phyloP scores from a whole-genome alignment of 2,329 filamentous ascomycete genomes.

The Cercospora zeina region DNA sequence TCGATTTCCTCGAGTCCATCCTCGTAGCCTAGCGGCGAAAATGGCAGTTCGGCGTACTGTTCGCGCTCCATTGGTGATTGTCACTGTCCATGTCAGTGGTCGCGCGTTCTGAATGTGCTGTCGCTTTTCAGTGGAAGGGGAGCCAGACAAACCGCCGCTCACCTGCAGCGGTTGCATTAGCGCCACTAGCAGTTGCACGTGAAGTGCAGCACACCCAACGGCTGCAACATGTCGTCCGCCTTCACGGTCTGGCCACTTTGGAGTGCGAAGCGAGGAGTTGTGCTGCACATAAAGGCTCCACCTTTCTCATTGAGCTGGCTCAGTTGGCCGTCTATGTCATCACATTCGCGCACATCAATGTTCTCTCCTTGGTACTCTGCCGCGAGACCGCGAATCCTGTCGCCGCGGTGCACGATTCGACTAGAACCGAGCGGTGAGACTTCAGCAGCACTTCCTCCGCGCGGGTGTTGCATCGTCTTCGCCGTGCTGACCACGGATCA shows the following conservation, averaged over 20 bases:
- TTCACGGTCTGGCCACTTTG: neutral
- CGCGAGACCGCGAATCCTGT: neutral
- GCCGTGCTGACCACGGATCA: neutral
- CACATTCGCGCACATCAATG: neutral
- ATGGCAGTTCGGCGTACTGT: neutral
- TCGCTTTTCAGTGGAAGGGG: neutral
- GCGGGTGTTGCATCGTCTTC: neutral
- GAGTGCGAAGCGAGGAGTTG: neutral
- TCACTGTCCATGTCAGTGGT: conserved; percentile 1
- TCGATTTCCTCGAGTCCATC: conserved; percentile 26
- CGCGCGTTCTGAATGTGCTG: neutral
- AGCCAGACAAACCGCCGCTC: neutral
- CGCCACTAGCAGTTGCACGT: neutral
- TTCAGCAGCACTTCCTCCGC: neutral
- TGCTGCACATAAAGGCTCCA: neutral
- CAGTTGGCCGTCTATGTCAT: neutral
- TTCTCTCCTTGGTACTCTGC: neutral
- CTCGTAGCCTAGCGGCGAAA: conserved; percentile 13
- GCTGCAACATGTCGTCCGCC: neutral
- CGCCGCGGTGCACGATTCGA: neutral
- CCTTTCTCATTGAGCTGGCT: neutral
- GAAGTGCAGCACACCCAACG: neutral
- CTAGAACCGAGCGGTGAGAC: neutral
- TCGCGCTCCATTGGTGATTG: conserved; percentile 3
- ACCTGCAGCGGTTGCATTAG: conserved; percentile 1